Conservation (phyloP, 768 basidiomycete species). For the Mycena albidolilacea region DNA sequence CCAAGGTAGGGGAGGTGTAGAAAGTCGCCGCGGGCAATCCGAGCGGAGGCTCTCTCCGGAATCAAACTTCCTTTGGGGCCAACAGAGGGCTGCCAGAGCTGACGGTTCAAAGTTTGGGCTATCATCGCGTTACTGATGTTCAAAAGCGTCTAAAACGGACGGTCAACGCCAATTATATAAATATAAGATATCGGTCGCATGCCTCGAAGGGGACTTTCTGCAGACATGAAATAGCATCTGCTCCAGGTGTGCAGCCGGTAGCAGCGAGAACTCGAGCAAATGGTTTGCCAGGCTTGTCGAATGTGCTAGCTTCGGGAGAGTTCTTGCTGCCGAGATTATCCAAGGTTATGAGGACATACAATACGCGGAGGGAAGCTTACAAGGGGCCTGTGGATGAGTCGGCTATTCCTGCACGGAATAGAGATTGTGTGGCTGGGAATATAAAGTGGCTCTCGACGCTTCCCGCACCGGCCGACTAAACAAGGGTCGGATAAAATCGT, state of each 20-base stretch:
- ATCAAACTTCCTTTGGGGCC: conserved; percentile 67
- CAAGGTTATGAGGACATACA: neutral
- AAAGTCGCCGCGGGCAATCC: conserved; percentile 64
- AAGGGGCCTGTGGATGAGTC: conserved; percentile 70
- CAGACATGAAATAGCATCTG: conserved; percentile 59
- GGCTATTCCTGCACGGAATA: conserved; percentile 68
- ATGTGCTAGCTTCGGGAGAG: conserved; percentile 60
- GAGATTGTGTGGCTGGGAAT: conserved; percentile 52
- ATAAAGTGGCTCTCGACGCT: conserved; percentile 64
- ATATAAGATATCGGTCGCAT: conserved; percentile 7
- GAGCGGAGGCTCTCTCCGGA: conserved; percentile 60
- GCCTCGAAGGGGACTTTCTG: conserved; percentile 62
- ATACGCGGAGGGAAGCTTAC: conserved; percentile 49
- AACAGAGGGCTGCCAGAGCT: conserved; percentile 72
- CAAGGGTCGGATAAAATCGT: conserved; percentile 12
- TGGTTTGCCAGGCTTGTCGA: conserved; percentile 67
- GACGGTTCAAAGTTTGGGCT: conserved; percentile 59
- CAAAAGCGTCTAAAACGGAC: conserved; percentile 57
- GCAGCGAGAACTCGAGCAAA: conserved; percentile 62
- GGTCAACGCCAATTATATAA: neutral
- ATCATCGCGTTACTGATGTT: conserved; percentile 66
- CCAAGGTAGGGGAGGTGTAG: conserved; percentile 67
- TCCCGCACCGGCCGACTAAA: conserved; percentile 67
- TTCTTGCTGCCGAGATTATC: conserved; percentile 59
- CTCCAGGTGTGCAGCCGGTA: conserved; percentile 61